Base-by-base conservation (phyloP, 2,329 filamentous ascomycete species). In the Colletotrichum cereale region DNA sequence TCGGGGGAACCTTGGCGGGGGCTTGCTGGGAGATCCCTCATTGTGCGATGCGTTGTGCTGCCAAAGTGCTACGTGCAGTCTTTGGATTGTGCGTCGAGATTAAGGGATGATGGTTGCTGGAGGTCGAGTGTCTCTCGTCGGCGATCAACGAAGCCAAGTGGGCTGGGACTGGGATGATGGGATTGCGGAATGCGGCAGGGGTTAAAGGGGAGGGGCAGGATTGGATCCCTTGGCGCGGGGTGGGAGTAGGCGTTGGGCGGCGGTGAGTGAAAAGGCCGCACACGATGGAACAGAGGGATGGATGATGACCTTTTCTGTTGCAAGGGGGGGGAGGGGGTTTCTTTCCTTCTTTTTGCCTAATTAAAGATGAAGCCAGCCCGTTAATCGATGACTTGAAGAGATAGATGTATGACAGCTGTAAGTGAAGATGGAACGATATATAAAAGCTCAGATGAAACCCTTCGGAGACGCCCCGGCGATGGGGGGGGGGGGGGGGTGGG, bases 191-290 rank as follows among this genome's bases (percentile, higher is more conserved):
- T 62, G 47, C 60, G 34, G 34, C 47, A 53, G 47, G 58, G 58
- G 58, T 44, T 31, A 36, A 56, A 48, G 60, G 60, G 60, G 60
- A 38, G 47, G 60, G 34, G 47, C 36, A 31, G 56, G 56, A 29
- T 29, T 18, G 56, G 36, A 29, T 26, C 56, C 60, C 60, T 62
- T 62, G 60, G 60, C 62, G 62, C 62, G 62, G 62, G 62, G 62
- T 64, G 62, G 36, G 26, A 66, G 44, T 62, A 42, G 58, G 58
- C 58, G n/a, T 4, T 44, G 63, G 34, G 53, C 42, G 55, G 63
- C 63, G 63, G 63, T 66, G 63, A 60, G 55, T 62, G 58, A 60
- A 66, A 66, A 66, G 63, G 24, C 63, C 63, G 63, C 63, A 66
- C 55, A 47, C 18, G 57, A 31, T 44, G 57, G 38, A 21, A 14